Base-by-base conservation (phyloP, 495 filamentous ascomycete genomes). In the Amorphotheca resinae region DNA sequence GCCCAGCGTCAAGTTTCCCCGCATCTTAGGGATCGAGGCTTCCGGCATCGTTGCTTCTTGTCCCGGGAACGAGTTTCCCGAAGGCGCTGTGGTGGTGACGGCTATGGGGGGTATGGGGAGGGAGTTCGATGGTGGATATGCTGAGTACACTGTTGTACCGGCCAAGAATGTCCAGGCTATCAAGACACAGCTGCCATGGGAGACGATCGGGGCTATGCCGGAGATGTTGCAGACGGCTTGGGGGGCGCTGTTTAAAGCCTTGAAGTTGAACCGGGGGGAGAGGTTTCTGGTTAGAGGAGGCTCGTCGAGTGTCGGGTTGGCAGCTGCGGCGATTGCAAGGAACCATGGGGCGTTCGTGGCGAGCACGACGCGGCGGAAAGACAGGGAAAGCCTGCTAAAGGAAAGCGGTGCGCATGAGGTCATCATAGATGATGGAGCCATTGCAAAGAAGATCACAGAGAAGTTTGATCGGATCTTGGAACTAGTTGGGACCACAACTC, bases 211-310 rank as follows among this genome's bases (percentile, higher is more conserved):
- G 11, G 68, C 67, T 0, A 48, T 72, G 33, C 70, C 70, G 1
- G 72, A 74, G 55, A 73, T 74, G 69, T 26, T 74, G 42, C 70
- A 73, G 56, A 74, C 72, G 16, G 65, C 72, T 3, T 74, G 64
- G 50, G 72, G 70, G 4, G 55, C 59, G 6, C 37, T 75, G 23
- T 57, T 64, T 11, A 54, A 46, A 25, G 45, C 54, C 14, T 48
- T 74, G 23, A 44, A 58, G 22, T 28, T 74, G 11, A 33, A 63
- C 38, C 51, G 56, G 20, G 66, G 64, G 0, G 67, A 73, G 32
- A 59, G 52, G 17, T 33, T 75, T 33, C 46, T 77, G 22, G 59
- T 77, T 15, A 56, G 72, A 16, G 72, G 72, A 1, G 70, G 66
- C 2, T 74, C 70, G 42, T 63, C 49, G 31, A 36, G 28, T 22